Evolutionary conservation across 2,329 filamentous ascomycete species (phyloP), one percentile per base, ranked within the genome.

Genomic region (Fusarium pseudonygamai): DNA sequence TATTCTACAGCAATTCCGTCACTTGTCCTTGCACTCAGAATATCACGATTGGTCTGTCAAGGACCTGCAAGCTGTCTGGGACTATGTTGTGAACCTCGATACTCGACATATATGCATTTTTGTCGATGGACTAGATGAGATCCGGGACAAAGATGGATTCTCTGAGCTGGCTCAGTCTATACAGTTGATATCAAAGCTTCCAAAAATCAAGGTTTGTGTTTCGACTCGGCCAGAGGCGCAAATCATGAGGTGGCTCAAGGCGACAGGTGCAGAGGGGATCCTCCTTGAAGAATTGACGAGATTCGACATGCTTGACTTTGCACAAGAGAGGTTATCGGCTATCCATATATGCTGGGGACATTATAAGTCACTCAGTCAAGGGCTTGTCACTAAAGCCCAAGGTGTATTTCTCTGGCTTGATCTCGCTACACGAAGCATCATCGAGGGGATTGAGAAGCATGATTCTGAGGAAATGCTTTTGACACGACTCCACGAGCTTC

Each of bases 81-180:
- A 12, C 1, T 40, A 26, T 2, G 0, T 26, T 1, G 6, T 1
- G 0, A 2, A 11, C 0, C 1, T 6, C 1, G 53, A 63, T 13
- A 2, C 4, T 2, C 20, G 15, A 0, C 7, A 14, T 7, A 6
- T 30, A 0, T 64, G 8, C 6, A 18, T 65, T 1, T 63, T 65
- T 1, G 2, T 65, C 0, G 62, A 65, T 2, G 61, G 42, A 0
- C 18, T 59, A 3, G 60, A 64, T 0, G 61, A 64, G 2, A 4
- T 64, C 0, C 30, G 55, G 0, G 15, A 67, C 1, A 1, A 37
- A 7, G 60, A 65, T 15, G 50, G 60, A 0, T n/a, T 40, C 1
- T 40, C 39, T n/a, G 1, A 40, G 1, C 39, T 39, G 1, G 0
- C 37, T 22, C 11, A 39, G 5, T 22, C 37, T 0, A 39, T 39